Base-by-base conservation (phyloP, 2,329 filamentous ascomycete genomes). In the Bretziella fagacearum region DNA sequence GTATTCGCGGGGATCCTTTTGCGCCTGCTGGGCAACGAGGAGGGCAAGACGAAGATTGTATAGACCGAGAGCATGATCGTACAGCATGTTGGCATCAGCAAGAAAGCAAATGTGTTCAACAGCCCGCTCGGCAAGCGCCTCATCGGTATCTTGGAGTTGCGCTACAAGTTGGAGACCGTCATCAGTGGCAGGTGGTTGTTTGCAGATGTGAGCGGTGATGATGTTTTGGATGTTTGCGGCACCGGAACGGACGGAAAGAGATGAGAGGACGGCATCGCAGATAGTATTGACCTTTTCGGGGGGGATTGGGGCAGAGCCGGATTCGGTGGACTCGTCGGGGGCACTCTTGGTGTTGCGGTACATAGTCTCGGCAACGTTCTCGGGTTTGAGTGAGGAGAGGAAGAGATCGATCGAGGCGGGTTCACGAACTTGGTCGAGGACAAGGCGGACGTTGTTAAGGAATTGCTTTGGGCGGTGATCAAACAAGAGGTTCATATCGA, bases 41-140 rank as follows among this genome's bases (percentile, higher is more conserved):
- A 98, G 69, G 3, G 89, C 80, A 6, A 98, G 74, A 8, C 94
- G 85, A 2, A 98, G 73, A 56, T 96, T 79, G 59, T 98, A 98
- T 2, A 96, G 68, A 1, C 87, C 87, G 2, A 98, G 69, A 0
- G 91, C 84, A 51, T 87, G 79, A 52, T 95, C 84, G 56, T 94
- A 98, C 0, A 98, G 73, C 32, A 79, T 78, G 60, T 95, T 93
- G 39, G 93, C 81, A 61, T 98, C 91, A 1, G 87, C 84, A 35
- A 98, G 71, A 68, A 98, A 98, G 68, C 86, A 96, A 51, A 98
- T 95, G 57, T 98, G 91, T 59, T 95, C 86, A 18, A 95, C 81
- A 0, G 89, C 89, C 60, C 80, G 81, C 54, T 96, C 89, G 0
- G 85, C 84, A 54, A 87, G 70, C 45, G 77, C 72, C 35, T 76